Conservation (phyloP, 176 grass and related monocot species). For the Elymus sibiricus region DNA sequence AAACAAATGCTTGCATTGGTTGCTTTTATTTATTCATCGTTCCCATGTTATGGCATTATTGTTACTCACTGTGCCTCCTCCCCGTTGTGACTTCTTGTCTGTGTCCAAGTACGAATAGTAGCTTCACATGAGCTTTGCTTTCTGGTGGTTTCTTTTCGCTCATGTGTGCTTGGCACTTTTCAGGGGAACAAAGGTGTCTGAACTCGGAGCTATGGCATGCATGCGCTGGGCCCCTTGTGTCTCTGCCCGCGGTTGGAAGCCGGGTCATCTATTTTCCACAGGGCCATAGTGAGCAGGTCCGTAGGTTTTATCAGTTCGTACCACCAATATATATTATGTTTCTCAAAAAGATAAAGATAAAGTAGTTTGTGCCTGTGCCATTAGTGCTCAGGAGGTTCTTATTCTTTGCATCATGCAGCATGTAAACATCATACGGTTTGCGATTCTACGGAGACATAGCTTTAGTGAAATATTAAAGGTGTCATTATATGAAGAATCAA, state of each 20-base stretch:
- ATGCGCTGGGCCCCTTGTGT: slow-evolving; percentile 95
- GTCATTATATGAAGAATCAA: not conserved
- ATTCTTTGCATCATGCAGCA: not conserved
- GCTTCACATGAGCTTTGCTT: slow-evolving; percentile 48
- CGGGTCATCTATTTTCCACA: slow-evolving; percentile 96
- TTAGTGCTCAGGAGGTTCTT: slow-evolving; percentile 8
- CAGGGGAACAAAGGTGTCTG: slow-evolving; percentile 93
- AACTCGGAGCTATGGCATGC: slow-evolving; percentile 99
- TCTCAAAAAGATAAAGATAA: slow-evolving; percentile 8
- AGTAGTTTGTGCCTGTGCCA: not conserved
- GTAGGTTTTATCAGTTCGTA: slow-evolving; percentile 35
- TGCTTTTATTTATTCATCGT: not conserved
- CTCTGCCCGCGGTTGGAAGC: slow-evolving; percentile 78
- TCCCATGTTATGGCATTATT: slow-evolving; percentile 34
- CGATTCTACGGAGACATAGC: not conserved
- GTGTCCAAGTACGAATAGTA: slow-evolving; percentile 39
- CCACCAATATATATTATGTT: not conserved
- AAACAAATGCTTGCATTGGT: slow-evolving; percentile 8
- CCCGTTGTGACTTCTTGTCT: slow-evolving; percentile 14
- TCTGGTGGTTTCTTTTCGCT: slow-evolving; percentile 35
- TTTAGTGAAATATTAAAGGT: not conserved
- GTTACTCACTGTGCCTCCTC: slow-evolving; percentile 22
- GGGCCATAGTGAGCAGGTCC: slow-evolving; percentile 94
- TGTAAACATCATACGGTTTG: not conserved
- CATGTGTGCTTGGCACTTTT: slow-evolving; percentile 56